A percentile compares a stretch with the other conserved stretches of the same genome.
Conservation (phyloP, 306 rosid species). For the Corylus avellana region DNA sequence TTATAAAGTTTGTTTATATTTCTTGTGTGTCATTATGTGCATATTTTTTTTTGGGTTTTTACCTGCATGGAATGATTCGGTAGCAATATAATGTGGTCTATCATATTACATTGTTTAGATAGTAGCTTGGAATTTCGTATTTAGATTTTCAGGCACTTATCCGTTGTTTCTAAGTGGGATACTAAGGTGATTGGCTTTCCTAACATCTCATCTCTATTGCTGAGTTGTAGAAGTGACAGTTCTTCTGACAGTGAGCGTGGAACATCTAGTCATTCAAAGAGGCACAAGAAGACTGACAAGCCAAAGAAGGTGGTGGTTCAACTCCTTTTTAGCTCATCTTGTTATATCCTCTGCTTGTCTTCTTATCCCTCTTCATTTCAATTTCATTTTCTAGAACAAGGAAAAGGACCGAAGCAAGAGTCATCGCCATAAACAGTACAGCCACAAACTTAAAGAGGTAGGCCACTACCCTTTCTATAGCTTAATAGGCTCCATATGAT, state of each 20-base stretch:
- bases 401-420: conserved; percentile 73
- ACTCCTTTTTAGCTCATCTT: not conserved
- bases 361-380: conserved; percentile 1
- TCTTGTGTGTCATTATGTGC: not conserved
- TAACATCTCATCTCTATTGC: conserved; percentile 15
- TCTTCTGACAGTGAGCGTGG: conserved; percentile 75
- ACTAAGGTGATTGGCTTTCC: conserved; percentile 15
- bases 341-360: not conserved
- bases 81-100: not conserved
- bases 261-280: conserved; percentile 64
- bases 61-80: not conserved
- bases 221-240: conserved; percentile 52
- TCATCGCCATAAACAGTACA: conserved; percentile 62
- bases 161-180: too few species aligned
- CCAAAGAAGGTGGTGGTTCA: conserved; percentile 62
- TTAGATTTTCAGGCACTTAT: not conserved
- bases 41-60: not conserved
- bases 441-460: conserved; percentile 82
- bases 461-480: conserved; percentile 27
- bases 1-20: too few species aligned
- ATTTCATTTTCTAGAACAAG: conserved; percentile 46
- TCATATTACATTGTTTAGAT: not conserved
- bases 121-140: not conserved
- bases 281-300: conserved; percentile 74
- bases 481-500: conserved; percentile 10